Base-by-base conservation (phyloP, 1,139 yeast genomes). In the Hyphopichia pseudoburtonii region DNA sequence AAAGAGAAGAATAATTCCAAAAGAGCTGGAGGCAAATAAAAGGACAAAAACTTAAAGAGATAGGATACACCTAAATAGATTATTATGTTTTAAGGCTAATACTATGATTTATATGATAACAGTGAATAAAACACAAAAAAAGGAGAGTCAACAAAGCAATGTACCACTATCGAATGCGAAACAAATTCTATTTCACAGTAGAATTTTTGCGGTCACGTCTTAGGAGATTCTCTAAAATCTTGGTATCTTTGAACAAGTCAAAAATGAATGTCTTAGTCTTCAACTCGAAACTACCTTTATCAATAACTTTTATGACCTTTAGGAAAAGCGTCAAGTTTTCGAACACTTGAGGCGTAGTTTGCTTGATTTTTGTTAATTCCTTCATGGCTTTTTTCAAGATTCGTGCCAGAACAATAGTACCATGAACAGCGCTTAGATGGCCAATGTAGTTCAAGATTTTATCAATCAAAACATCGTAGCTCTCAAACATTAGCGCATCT, bases 371-470 rank as follows among this genome's bases (percentile, higher is more conserved):
- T 9, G 73, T 75, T 39, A 89, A 70, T 38, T 78, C 82, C 43
- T 76, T 76, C 27, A 79, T 75, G 0, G 95, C 86, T 35, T 78
- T 78, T 35, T 81, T 76, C 35, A 88, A 80, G 27, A 84, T 76
- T 44, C 78, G 83, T 22, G 36, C 36, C 32, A 28, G 32, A 6
- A 34, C 32, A 11, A 34, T 34, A 3, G 36, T 34, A 41, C 80
- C 79, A 41, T 84, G 70, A 34, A 86, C 73, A 23, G 85, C 79
- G 35, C 85, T 77, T 34, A 86, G 69, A 16, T 79, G 70, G 28
- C 73, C 70, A 23, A 84, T 62, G 16, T 86, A 66, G 36, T 68
- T 70, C 21, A 77, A 68, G n/a, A 70, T 53, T 31, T 55, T 51
- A 15, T 56, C 61, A 42, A 70, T 63, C 1, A 76, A 60, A 19